Conservation (phyloP, 1,284 basidiomycete genomes). For the Cystobasidium slooffiae region DNA sequence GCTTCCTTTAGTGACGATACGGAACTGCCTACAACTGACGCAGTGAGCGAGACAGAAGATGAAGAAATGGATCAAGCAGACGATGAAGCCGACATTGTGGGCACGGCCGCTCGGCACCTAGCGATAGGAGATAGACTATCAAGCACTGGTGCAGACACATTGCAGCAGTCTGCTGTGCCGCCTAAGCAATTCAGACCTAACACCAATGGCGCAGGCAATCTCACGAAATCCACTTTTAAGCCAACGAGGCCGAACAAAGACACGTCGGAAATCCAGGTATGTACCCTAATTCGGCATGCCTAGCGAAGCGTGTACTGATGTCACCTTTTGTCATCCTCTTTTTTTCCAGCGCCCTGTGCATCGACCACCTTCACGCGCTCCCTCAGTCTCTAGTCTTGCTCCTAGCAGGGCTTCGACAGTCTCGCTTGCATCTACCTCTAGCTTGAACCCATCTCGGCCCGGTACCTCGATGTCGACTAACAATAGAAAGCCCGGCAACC, state of each 20-base stretch:
- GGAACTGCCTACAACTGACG: slow-evolving; percentile 11
- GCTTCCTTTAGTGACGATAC: slow-evolving; percentile 19
- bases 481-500: slow-evolving; percentile 21
- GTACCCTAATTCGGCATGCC: neutral
- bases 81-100: neutral
- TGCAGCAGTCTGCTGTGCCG: slow-evolving; percentile 6
- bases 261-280: slow-evolving; percentile 8
- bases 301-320: neutral
- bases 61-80: slow-evolving; percentile 24
- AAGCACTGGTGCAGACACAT: neutral
- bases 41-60: slow-evolving; percentile 6
- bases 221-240: slow-evolving; percentile 30
- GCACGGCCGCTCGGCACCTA: neutral
- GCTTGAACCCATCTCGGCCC: slow-evolving; percentile 11
- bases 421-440: slow-evolving; percentile 19
- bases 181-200: neutral
- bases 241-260: slow-evolving; percentile 22
- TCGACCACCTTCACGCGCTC: slow-evolving; percentile 38
- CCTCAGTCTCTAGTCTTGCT: slow-evolving; percentile 34
- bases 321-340: neutral
- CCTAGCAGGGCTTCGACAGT: slow-evolving; percentile 35
- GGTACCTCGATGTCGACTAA: slow-evolving; percentile 10
- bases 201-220: neutral
- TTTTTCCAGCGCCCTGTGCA: slow-evolving; percentile 23
- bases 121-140: too few species aligned